phyloP scores from a whole-genome alignment of 768 basidiomycete species.

The Tylopilus vinaceipallidus region DNA sequence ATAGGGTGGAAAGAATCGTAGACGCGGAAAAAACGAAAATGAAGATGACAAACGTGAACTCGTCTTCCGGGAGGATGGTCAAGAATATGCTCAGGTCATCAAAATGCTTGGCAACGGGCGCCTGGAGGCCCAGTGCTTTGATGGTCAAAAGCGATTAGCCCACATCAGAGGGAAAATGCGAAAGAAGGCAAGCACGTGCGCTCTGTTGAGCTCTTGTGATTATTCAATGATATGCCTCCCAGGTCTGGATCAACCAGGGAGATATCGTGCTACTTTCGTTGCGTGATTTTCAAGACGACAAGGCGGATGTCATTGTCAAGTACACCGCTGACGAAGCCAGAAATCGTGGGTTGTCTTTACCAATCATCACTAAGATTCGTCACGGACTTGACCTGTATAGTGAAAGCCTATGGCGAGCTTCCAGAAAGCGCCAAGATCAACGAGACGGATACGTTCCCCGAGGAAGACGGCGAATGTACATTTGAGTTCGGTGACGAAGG shows the following conservation, averaged over 20 bases:
- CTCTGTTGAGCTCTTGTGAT: not conserved
- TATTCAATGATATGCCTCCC: constrained; percentile 2
- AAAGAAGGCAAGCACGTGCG: constrained; percentile 74
- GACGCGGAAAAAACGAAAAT: constrained; percentile 99
- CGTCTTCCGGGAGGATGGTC: constrained; percentile 97
- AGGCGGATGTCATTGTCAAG: constrained; percentile 99
- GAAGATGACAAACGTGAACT: constrained; percentile 98
- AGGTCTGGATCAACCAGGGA: constrained; percentile 99
- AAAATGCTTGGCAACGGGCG: constrained; percentile 99
- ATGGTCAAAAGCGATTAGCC: constrained; percentile 95
- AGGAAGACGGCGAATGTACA: constrained; percentile 85
- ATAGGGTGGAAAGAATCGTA: constrained; percentile 98
- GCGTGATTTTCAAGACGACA: constrained; percentile 98
- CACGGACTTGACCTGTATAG: constrained; percentile 34
- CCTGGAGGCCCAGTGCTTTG: constrained; percentile 94
- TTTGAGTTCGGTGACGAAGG: constrained; percentile 91
- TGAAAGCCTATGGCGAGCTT: constrained; percentile 97
- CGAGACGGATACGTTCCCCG: constrained; percentile 92
- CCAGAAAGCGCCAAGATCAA: constrained; percentile 97
- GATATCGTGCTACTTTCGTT: constrained; percentile 94
- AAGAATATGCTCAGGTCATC: constrained; percentile 96
- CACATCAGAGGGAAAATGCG: constrained; percentile 99
- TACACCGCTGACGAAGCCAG: constrained; percentile 96
- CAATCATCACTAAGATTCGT: constrained; percentile 1
- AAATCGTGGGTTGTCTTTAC: constrained; percentile 53